phyloP scores from a whole-genome alignment of 768 basidiomycete genomes.

The Pleurotus djamor region DNA sequence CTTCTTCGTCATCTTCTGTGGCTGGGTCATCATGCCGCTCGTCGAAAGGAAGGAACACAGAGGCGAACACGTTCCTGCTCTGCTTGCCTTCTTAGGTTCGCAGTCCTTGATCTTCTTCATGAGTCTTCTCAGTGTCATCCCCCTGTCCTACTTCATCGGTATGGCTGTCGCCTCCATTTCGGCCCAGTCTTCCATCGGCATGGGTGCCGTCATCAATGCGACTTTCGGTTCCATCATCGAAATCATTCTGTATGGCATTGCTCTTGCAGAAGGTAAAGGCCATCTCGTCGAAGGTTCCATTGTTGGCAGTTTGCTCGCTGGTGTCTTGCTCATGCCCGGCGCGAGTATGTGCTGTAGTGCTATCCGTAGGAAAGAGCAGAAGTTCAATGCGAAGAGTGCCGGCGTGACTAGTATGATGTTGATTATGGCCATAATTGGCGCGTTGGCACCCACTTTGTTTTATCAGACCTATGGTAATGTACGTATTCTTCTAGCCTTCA shows the following conservation, averaged over 20 bases:
- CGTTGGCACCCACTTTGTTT: conserved; percentile 91
- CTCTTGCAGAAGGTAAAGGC: conserved; percentile 88
- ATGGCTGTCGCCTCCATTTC: conserved; percentile 99
- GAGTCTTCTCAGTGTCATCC: conserved; percentile 89
- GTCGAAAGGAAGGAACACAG: conserved; percentile 59
- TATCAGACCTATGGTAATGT: conserved; percentile 99
- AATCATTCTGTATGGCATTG: conserved; percentile 89
- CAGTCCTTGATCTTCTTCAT: conserved; percentile 81
- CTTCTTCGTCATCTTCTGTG: conserved; percentile 95
- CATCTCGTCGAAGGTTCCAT: conserved; percentile 96
- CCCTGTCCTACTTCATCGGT: conserved; percentile 97
- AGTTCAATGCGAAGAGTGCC: conserved; percentile 98
- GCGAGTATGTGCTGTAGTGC: conserved; percentile 94
- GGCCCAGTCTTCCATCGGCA: conserved; percentile 97
- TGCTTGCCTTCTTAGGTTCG: conserved; percentile 70
- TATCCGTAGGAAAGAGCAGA: conserved; percentile 88
- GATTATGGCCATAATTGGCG: conserved; percentile 99
- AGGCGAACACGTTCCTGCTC: conserved; percentile 54
- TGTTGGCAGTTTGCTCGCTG: conserved; percentile 92
- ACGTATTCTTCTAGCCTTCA: conserved; percentile 28
- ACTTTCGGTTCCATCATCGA: conserved; percentile 99
- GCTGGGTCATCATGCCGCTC: conserved; percentile 73
- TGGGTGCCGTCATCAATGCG: conserved; percentile 99
- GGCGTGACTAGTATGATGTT: conserved; percentile 99
- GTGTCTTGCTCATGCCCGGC: conserved; percentile 96